Conservation (phyloP, 2,329 filamentous ascomycete genomes). For the Colletotrichum costaricense region DNA sequence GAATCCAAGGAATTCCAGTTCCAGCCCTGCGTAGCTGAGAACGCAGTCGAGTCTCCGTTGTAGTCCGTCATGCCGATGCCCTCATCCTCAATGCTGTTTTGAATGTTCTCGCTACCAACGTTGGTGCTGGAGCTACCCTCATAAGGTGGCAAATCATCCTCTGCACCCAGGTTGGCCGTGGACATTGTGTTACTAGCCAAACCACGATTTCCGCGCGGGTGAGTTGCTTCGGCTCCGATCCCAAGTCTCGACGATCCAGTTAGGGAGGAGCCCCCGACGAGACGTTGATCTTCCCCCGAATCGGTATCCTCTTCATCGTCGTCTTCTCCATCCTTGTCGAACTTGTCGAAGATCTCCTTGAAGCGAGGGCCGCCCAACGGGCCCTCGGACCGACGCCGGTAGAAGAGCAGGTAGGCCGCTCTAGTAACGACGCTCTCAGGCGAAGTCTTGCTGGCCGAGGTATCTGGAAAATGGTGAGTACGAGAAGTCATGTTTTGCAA, state of each 20-base stretch:
- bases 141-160: conserved; percentile 49
- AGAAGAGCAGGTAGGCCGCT: conserved; percentile 94
- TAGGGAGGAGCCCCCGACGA: conserved; percentile 85
- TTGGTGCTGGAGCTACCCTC: conserved; percentile 36
- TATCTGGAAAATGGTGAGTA: conserved; percentile 71
- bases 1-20: conserved; percentile 54
- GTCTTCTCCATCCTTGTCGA: conserved; percentile 60
- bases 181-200: conserved; percentile 55
- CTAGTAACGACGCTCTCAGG: conserved; percentile 74
- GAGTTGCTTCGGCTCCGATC: conserved; percentile 81
- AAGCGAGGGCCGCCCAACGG: conserved; percentile 86
- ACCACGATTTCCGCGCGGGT: conserved; percentile 72
- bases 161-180: conserved; percentile 40
- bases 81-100: conserved; percentile 62
- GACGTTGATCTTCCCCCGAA: conserved; percentile 86
- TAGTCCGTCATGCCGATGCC: conserved; percentile 53
- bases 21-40: conserved; percentile 55
- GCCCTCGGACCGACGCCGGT: conserved; percentile 81
- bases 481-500: not conserved
- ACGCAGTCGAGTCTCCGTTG: conserved; percentile 42
- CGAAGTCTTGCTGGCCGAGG: conserved; percentile 73
- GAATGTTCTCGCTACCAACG: conserved; percentile 44
- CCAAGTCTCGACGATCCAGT: conserved; percentile 93
- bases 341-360: conserved; percentile 75
- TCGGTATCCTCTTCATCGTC: conserved; percentile 60